phyloP scores from a whole-genome alignment of 1,284 basidiomycete species.

The Naganishia liquefaciens region DNA sequence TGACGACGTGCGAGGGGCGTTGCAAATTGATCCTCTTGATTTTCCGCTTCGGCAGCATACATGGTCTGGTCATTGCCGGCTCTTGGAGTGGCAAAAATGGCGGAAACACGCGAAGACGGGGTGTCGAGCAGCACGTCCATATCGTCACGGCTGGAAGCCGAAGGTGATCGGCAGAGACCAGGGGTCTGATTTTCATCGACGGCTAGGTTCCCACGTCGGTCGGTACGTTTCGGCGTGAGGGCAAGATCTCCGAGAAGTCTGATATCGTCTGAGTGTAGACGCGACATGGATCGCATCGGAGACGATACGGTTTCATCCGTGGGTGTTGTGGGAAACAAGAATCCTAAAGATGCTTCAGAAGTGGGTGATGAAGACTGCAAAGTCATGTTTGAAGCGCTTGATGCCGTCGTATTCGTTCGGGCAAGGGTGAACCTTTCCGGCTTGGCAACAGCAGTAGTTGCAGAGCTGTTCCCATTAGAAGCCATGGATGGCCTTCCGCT shows the following conservation, averaged over 20 bases:
- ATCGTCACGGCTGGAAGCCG: slow-evolving; percentile 26
- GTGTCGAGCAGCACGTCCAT: slow-evolving; percentile 22
- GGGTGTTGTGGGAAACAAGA: slow-evolving; percentile 19
- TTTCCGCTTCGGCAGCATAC: not conserved
- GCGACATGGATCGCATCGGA: slow-evolving; percentile 3
- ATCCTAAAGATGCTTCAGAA: slow-evolving; percentile 6
- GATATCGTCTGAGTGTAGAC: slow-evolving; percentile 18
- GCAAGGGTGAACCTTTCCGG: slow-evolving; percentile 15
- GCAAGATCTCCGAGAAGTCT: slow-evolving; percentile 9
- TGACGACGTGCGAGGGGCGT: not conserved
- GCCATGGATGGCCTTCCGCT: not conserved
- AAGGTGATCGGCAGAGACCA: slow-evolving; percentile 22
- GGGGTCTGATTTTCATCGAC: not conserved
- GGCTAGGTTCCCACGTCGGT: not conserved
- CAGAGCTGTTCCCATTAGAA: not conserved
- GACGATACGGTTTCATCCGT: slow-evolving; percentile 1
- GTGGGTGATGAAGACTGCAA: slow-evolving; percentile 9
- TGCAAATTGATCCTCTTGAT: slow-evolving; percentile 13
- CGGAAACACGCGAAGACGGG: slow-evolving; percentile 11
- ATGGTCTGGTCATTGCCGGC: not conserved
- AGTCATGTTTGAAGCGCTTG: not conserved
- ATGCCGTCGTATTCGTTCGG: slow-evolving; percentile 10
- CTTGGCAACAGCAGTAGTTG: too few relatives aligned
- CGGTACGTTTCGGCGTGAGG: slow-evolving; percentile 11
- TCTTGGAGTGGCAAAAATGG: slow-evolving; percentile 14